Conservation (phyloP, 345 rosid genomes). For the Brassica carinata region DNA sequence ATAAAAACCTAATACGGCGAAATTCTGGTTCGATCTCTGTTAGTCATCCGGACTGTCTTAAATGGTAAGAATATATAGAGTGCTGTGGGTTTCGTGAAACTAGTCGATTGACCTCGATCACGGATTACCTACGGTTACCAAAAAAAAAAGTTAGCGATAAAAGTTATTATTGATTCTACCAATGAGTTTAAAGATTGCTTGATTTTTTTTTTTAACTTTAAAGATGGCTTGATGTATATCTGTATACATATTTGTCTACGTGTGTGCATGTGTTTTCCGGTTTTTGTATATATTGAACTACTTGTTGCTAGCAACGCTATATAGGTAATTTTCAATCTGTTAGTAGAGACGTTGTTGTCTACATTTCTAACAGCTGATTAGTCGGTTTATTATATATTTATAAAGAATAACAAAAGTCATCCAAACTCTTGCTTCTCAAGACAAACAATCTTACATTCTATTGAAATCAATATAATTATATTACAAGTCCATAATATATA, state of each 20-base stretch:
- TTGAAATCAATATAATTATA: neutral
- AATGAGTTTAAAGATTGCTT: neutral
- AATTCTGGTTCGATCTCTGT: no score
- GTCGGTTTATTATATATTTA: neutral
- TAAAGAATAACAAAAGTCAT: constrained; percentile 23
- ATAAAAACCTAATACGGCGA: no score
- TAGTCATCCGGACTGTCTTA: no score
- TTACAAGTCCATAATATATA: constrained; percentile 11
- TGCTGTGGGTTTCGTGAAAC: no score
- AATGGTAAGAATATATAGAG: no score
- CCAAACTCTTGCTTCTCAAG: constrained; percentile 26
- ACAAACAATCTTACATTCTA: constrained; percentile 26
- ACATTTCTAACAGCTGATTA: constrained; percentile 19
- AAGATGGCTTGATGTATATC: no score
- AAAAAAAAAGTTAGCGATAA: neutral
- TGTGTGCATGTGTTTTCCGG: constrained; percentile 22
- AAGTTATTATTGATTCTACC: neutral
- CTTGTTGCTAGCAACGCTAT: constrained; percentile 8
- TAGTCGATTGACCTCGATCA: no score
- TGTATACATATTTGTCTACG: constrained; percentile 2
- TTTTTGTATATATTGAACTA: constrained; percentile 1
- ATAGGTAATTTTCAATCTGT: constrained; percentile 30
- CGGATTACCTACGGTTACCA: no score
- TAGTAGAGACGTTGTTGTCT: constrained; percentile 38
- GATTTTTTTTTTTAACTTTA: no score